phyloP scores from a whole-genome alignment of 2,329 filamentous ascomycete species.

The Blumeriella jaapii region DNA sequence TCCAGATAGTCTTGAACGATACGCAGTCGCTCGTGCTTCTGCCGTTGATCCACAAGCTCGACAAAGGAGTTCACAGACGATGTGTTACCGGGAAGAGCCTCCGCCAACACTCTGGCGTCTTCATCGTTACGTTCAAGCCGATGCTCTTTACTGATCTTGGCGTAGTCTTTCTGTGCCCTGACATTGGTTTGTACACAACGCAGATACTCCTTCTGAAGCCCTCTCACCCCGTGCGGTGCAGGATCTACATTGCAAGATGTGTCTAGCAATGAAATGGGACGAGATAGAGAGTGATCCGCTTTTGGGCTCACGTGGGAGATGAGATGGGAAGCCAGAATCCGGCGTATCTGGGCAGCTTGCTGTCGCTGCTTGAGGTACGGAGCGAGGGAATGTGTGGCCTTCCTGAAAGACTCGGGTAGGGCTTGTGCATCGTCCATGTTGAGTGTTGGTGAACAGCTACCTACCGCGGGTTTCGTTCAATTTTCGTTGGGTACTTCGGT shows the following conservation, averaged over 20 bases:
- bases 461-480: too few species aligned
- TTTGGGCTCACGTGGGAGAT: conserved; percentile 31
- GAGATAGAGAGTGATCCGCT: conserved; percentile 28
- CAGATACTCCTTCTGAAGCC: conserved; percentile 43
- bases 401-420: conserved; percentile 29
- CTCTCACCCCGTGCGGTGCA: conserved; percentile 31
- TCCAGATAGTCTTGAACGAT: conserved; percentile 41
- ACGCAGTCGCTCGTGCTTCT: conserved; percentile 39
- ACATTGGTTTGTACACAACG: conserved; percentile 41
- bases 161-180: conserved; percentile 38
- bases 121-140: conserved; percentile 4
- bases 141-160: conserved; percentile 18
- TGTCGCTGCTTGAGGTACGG: conserved; percentile 46
- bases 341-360: conserved; percentile 44
- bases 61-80: conserved; percentile 38
- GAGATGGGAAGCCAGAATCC: conserved; percentile 42
- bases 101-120: conserved; percentile 1
- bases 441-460: conserved; percentile 1
- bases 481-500: too few species aligned
- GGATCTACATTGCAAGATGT: conserved; percentile 28
- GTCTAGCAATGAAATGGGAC: conserved; percentile 37
- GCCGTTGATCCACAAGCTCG: conserved; percentile 37
- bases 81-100: conserved; percentile 14
- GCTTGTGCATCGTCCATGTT: conserved; percentile 15
- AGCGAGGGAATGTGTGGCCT: conserved; percentile 34